Percentiles rank a stretch among this genome's conserved stretches.
phyloP scores from a whole-genome alignment of 2,329 filamentous ascomycete genomes.

The Penicillium sp. region DNA sequence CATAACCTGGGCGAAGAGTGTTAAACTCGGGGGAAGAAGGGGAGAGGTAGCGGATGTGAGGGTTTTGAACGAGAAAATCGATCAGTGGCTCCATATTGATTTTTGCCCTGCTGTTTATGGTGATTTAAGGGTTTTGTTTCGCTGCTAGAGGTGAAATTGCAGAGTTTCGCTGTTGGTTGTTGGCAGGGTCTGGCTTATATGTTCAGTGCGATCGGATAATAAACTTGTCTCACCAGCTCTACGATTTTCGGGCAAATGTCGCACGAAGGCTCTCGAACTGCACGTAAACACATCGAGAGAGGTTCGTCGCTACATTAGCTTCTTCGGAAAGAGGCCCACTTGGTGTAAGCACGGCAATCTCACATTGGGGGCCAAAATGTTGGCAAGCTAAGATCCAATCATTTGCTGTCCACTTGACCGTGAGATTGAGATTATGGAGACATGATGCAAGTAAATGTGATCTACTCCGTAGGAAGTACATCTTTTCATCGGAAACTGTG shows the following conservation, averaged over 20 bases:
- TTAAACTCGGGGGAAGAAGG: constrained; percentile 13
- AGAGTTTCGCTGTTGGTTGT: too few relatives aligned
- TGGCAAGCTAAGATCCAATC: not conserved
- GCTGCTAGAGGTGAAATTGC: not conserved
- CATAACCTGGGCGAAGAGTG: constrained; percentile 9
- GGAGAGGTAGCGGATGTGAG: constrained; percentile 12
- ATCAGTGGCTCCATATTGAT: constrained; percentile 8
- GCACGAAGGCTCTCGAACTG: too few relatives aligned
- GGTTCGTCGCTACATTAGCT: not conserved
- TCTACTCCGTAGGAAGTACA: too few relatives aligned
- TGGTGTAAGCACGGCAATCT: not conserved
- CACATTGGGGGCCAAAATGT: not conserved
- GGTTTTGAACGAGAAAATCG: constrained; percentile 13
- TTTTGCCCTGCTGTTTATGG: too few relatives aligned
- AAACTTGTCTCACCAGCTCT: too few relatives aligned
- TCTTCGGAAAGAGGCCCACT: not conserved
- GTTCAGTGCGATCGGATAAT: too few relatives aligned
- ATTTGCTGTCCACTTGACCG: not conserved
- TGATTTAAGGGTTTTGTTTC: not conserved
- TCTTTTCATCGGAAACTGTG: too few relatives aligned
- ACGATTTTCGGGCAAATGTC: not conserved
- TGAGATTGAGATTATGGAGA: too few relatives aligned
- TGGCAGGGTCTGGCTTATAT: too few relatives aligned
- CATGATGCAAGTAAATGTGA: too few relatives aligned
- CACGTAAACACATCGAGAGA: not conserved